A percentile compares a stretch with the other conserved stretches of the same genome.
These are phyloP conservation scores for Kluyveromyces nonfermentans DNA, from an alignment of 805 yeast genomes.

Conservation along the genomic window DNA sequence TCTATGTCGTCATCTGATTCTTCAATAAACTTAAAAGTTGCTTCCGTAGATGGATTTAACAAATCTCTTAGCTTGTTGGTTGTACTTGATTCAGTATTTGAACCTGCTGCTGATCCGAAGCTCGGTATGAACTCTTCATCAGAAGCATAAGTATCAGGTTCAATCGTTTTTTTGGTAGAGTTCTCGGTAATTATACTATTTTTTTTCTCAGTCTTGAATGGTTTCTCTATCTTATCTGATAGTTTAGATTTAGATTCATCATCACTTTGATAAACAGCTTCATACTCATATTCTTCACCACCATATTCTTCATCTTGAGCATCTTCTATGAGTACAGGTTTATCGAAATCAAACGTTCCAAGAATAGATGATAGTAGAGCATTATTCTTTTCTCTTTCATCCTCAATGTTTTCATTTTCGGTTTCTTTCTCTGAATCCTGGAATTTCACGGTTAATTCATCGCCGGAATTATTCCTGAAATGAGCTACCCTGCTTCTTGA, in stretches of 20 bases:
- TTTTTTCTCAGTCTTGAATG: neutral
- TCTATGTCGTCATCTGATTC: constrained; percentile 43
- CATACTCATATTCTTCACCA: constrained; percentile 39
- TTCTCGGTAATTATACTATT: too few relatives aligned
- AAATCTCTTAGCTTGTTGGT: constrained; percentile 58
- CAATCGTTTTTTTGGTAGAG: neutral
- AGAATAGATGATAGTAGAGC: constrained; percentile 42
- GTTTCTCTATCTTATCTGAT: constrained; percentile 4
- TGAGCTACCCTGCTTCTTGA: constrained; percentile 9
- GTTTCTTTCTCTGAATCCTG: constrained; percentile 4
- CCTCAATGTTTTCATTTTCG: constrained; percentile 18
- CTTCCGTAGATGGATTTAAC: constrained; percentile 37
- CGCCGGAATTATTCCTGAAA: constrained; percentile 4
- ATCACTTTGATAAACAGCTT: constrained; percentile 25
- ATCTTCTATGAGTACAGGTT: constrained; percentile 36
- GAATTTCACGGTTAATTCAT: constrained; percentile 1
- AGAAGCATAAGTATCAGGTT: neutral
- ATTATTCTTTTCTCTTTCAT: constrained; percentile 36
- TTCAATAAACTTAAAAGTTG: constrained; percentile 36
- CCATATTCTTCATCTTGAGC: constrained; percentile 33
- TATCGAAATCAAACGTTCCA: constrained; percentile 42
- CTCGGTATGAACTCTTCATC: constrained; percentile 47
- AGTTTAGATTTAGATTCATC: constrained; percentile 6
- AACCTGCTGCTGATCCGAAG: constrained; percentile 31
- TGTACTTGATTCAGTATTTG: constrained; percentile 29